A percentile compares a stretch with the other conserved stretches of the same genome.
These are phyloP conservation scores for Takashimella koratensis DNA, from an alignment of 1,284 basidiomycete genomes.

Conservation along the genomic window DNA sequence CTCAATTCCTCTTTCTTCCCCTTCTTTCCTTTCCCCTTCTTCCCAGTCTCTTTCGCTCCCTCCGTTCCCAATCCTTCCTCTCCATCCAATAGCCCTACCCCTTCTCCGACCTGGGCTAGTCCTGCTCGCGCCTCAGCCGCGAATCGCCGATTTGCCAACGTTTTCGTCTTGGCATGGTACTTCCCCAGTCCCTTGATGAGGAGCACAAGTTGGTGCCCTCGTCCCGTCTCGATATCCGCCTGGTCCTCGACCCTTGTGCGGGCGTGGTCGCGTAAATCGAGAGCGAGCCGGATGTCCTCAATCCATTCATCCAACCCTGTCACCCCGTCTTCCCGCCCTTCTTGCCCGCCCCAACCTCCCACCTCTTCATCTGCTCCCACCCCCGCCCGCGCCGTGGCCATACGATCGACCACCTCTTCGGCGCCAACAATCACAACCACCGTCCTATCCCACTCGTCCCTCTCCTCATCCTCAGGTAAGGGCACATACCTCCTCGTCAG, in stretches of 20 bases:
- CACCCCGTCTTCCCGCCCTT: too few relatives aligned
- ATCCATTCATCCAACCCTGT: conserved; percentile 37
- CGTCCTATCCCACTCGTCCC: conserved; percentile 49
- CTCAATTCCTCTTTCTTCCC: background rate
- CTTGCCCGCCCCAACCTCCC: conserved; percentile 15
- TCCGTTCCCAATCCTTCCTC: background rate
- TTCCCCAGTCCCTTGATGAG: conserved; percentile 44
- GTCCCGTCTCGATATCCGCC: background rate
- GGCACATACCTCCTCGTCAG: conserved; percentile 32
- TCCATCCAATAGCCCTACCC: background rate
- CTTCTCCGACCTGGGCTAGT: conserved; percentile 2
- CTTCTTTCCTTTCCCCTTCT: background rate
- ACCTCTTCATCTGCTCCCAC: too few relatives aligned
- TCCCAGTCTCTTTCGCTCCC: background rate
- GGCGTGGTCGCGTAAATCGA: conserved; percentile 16
- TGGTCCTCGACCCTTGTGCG: background rate
- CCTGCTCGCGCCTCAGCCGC: conserved; percentile 34
- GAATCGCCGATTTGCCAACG: conserved; percentile 31
- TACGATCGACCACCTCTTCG: conserved; percentile 39
- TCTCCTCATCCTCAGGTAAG: conserved; percentile 18
- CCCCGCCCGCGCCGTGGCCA: too few relatives aligned
- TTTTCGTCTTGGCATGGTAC: conserved; percentile 37
- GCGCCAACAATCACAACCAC: conserved; percentile 37
- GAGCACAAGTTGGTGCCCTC: conserved; percentile 33
- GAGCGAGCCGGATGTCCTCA: conserved; percentile 23